Evolutionary conservation across 2,329 filamentous ascomycete species (phyloP).

Genomic region (Celoporthe dispersa): DNA sequence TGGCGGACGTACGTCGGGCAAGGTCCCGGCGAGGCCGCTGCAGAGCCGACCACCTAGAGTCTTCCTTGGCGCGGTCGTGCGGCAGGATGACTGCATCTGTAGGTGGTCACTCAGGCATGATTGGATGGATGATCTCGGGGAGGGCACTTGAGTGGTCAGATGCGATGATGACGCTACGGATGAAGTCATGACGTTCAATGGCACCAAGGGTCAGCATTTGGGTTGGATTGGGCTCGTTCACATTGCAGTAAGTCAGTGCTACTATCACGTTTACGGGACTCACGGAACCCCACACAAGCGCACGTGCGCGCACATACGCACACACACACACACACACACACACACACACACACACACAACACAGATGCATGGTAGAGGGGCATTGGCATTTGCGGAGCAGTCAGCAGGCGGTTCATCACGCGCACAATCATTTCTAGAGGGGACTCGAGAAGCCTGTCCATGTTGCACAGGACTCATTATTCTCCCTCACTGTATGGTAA

Average conservation of each 20-base stretch:
- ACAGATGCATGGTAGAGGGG: not conserved
- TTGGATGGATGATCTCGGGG: not conserved
- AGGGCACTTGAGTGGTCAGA: not conserved
- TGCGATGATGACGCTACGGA: conserved; percentile 11
- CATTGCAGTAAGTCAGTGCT: not conserved
- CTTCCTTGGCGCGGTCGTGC: not conserved
- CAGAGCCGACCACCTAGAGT: conserved; percentile 6
- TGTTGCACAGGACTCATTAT: not conserved
- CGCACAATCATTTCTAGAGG: not conserved
- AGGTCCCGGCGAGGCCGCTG: conserved; percentile 42
- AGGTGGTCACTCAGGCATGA: not conserved
- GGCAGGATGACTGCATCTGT: not conserved
- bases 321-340: too few relatives aligned
- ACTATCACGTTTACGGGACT: not conserved
- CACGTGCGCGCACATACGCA: too few relatives aligned
- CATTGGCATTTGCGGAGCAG: not conserved
- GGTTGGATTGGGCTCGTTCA: conserved; percentile 1
- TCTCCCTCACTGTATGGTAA: not conserved
- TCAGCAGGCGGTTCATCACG: not conserved
- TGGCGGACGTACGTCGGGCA: conserved; percentile 55
- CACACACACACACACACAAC: not conserved
- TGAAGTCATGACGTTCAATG: conserved; percentile 8
- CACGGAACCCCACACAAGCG: not conserved
- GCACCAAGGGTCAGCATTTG: not conserved
- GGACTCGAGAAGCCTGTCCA: not conserved